phyloP scores from a whole-genome alignment of 2,329 filamentous ascomycete species.

The Macrophomina tecta region DNA sequence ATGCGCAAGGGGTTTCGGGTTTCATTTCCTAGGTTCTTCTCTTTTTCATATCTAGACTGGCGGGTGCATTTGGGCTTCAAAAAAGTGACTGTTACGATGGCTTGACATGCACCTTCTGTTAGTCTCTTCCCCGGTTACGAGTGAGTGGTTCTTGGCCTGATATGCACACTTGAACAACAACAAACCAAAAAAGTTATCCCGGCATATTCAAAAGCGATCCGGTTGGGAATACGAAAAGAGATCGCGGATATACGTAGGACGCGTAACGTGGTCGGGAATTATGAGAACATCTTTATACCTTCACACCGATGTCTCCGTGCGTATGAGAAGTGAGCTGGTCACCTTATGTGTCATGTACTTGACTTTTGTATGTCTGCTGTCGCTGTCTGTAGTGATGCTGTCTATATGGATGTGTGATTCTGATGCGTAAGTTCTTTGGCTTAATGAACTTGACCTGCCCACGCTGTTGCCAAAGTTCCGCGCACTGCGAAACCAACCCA shows the following conservation, averaged over 20 bases:
- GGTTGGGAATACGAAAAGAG: neutral
- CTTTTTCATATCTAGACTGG: slow-evolving; percentile 27
- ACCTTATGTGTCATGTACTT: neutral
- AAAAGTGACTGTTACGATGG: slow-evolving; percentile 27
- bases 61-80: slow-evolving; percentile 28
- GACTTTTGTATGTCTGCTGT: neutral
- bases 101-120: slow-evolving; percentile 27
- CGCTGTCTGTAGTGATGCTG: neutral
- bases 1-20: slow-evolving; percentile 16
- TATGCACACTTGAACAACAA: neutral
- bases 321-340: neutral
- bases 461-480: too few relatives aligned
- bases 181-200: slow-evolving; percentile 11
- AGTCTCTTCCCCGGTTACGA: slow-evolving; percentile 22
- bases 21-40: slow-evolving; percentile 8
- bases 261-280: slow-evolving; percentile 21
- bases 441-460: neutral
- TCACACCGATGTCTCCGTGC: neutral
- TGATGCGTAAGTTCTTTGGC: neutral
- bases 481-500: too few relatives aligned
- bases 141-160: slow-evolving; percentile 24
- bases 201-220: slow-evolving; percentile 21
- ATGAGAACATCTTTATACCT: slow-evolving; percentile 10
- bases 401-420: neutral
- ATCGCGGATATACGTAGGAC: slow-evolving; percentile 19